Evolutionary conservation across 768 basidiomycete genomes (phyloP).

Genomic region (Boletus subcaerulescens): DNA sequence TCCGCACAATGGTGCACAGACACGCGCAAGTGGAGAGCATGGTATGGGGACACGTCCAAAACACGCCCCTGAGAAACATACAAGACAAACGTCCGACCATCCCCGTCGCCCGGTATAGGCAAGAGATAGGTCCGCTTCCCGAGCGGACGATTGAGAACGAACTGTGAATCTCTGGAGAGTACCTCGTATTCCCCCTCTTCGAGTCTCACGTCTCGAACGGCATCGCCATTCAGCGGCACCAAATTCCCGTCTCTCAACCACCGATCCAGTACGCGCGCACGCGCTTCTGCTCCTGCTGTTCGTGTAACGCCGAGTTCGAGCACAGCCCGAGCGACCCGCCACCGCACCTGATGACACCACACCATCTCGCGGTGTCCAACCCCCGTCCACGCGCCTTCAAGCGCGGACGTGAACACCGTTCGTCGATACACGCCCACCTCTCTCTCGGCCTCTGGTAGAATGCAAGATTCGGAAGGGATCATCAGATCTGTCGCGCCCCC

Average conservation of each 20-base stretch:
- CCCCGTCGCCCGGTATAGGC: conserved; percentile 29
- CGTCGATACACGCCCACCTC: conserved; percentile 40
- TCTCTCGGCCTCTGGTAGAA: conserved; percentile 40
- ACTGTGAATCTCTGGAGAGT: conserved; percentile 35
- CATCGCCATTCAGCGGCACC: conserved; percentile 31
- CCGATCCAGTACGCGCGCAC: conserved; percentile 45
- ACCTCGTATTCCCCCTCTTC: conserved; percentile 30
- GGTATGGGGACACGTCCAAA: conserved; percentile 47
- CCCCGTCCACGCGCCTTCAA: conserved; percentile 93
- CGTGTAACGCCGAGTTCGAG: conserved; percentile 55
- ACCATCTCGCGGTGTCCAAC: conserved; percentile 97
- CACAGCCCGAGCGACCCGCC: conserved; percentile 77
- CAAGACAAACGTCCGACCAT: conserved; percentile 42
- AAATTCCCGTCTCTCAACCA: conserved; percentile 69
- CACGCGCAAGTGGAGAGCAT: conserved; percentile 41
- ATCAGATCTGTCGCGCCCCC: conserved; percentile 91
- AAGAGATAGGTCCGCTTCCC: conserved; percentile 49
- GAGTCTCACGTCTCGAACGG: conserved; percentile 9
- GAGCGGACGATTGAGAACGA: conserved; percentile 45
- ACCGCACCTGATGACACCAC: conserved; percentile 98
- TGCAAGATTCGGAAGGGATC: conserved; percentile 88
- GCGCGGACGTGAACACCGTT: conserved; percentile 78
- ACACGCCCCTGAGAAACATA: conserved; percentile 63
- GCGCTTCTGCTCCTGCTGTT: conserved; percentile 15
- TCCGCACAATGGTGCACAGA: conserved; percentile 46